Percentiles rank a stretch among this genome's conserved stretches.
phyloP scores from a whole-genome alignment of 2,329 filamentous ascomycete genomes.

The Anisogramma anomala region DNA sequence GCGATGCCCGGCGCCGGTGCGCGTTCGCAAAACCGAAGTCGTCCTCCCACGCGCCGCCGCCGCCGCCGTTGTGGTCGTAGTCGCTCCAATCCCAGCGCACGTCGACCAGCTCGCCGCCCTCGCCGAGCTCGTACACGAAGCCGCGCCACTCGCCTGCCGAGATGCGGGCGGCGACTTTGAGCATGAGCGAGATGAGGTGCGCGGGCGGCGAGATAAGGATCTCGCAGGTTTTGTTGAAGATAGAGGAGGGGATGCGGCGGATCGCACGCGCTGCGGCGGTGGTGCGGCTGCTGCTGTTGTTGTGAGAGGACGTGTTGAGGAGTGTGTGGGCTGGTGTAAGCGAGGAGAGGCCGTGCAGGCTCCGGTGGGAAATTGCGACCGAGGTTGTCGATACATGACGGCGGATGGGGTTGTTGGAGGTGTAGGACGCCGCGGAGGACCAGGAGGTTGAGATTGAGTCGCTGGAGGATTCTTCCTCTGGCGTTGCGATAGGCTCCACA shows the following conservation, averaged over 20 bases:
- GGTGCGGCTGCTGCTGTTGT: conserved; percentile 18
- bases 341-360: conserved; percentile 50
- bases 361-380: conserved; percentile 30
- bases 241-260: conserved; percentile 45
- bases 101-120: conserved; percentile 41
- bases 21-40: conserved; percentile 29
- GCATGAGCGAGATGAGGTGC: conserved; percentile 65
- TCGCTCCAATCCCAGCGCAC: conserved; percentile 50
- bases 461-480: background rate
- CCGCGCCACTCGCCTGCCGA: conserved; percentile 53
- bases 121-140: conserved; percentile 41
- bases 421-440: conserved; percentile 12
- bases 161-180: conserved; percentile 70
- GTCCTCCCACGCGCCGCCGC: conserved; percentile 38
- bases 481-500: background rate
- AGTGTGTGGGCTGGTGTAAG: conserved; percentile 58
- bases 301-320: conserved; percentile 34
- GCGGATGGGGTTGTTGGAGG: conserved; percentile 21
- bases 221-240: conserved; percentile 67
- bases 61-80: conserved; percentile 32
- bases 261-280: conserved; percentile 32
- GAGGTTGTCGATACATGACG: conserved; percentile 39
- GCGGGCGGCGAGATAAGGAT: conserved; percentile 71
- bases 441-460: conserved; percentile 19
- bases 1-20: conserved; percentile 6